These are phyloP conservation scores for Rhynchosporium secalis DNA, from an alignment of 2,329 filamentous ascomycete species.

Conservation along the genomic window DNA sequence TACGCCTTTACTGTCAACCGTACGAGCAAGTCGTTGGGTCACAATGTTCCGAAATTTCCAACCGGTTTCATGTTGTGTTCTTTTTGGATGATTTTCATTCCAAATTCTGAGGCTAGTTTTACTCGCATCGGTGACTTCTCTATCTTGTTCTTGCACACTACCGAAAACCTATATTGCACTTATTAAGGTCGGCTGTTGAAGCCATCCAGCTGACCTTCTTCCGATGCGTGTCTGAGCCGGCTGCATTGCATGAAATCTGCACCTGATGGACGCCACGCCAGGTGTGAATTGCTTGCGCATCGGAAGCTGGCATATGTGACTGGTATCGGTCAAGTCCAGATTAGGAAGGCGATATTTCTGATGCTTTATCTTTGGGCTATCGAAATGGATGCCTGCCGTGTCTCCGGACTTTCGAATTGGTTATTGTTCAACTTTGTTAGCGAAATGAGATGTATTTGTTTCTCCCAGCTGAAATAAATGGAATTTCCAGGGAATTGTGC, in stretches of 20 bases:
- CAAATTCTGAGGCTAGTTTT: neutral
- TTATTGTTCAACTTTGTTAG: too few relatives aligned
- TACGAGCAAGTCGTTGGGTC: neutral
- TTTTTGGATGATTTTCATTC: neutral
- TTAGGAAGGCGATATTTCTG: neutral
- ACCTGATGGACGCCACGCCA: constrained; percentile 10
- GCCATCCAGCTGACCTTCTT: constrained; percentile 5
- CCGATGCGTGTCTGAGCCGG: constrained; percentile 1
- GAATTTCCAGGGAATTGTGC: too few relatives aligned
- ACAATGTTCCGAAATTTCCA: neutral
- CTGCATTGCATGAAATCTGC: constrained; percentile 7
- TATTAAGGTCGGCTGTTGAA: neutral
- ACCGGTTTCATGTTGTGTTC: neutral
- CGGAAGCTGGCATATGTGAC: neutral
- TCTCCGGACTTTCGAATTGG: too few relatives aligned
- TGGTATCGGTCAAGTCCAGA: neutral
- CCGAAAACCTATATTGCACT: neutral
- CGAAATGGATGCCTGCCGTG: neutral
- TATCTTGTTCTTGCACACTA: neutral
- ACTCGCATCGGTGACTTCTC: neutral
- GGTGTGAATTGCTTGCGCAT: neutral
- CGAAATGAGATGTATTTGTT: too few relatives aligned
- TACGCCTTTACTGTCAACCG: neutral
- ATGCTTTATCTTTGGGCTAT: neutral
- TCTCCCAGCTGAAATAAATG: too few relatives aligned